These are phyloP conservation scores for Desmodesmus armatus DNA, from an alignment of 139 green algal species.

Conservation along the genomic window DNA sequence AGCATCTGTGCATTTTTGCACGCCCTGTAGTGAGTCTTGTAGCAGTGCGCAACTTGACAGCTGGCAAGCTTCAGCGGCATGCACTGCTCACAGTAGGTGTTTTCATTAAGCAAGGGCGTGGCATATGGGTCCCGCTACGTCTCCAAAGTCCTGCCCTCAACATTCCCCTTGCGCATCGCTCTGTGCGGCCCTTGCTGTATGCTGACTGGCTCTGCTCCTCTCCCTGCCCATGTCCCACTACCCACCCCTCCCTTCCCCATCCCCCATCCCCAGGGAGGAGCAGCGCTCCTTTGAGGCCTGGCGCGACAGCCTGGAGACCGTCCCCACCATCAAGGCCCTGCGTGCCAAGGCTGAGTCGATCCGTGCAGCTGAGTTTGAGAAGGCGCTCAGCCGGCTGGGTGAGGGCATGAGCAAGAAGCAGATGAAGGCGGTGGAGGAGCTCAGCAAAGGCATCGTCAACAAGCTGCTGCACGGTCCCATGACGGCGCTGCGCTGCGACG, in stretches of 20 bases:
- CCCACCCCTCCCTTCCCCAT: slow-evolving; percentile 31
- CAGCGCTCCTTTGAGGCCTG: slow-evolving; percentile 94
- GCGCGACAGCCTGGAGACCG: slow-evolving; percentile 97
- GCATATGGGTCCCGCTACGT: too few relatives aligned
- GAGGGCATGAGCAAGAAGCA: slow-evolving; percentile 98
- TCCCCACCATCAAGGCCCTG: slow-evolving; percentile 99
- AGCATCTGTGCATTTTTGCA: too few relatives aligned
- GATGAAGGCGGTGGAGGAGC: slow-evolving; percentile 95
- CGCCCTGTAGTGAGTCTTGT: too few relatives aligned
- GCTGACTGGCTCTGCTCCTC: neutral
- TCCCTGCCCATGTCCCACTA: too few relatives aligned
- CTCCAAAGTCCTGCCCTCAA: too few relatives aligned
- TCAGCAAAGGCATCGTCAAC: slow-evolving; percentile 96
- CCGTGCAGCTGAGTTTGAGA: slow-evolving; percentile 92
- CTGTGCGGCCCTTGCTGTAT: too few relatives aligned
- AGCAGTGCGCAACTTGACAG: too few relatives aligned
- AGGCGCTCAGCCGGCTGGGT: slow-evolving; percentile 88
- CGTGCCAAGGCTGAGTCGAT: slow-evolving; percentile 95
- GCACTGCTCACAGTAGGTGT: too few relatives aligned
- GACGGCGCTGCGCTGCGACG: slow-evolving; percentile 95
- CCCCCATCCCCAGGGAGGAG: slow-evolving; percentile 88
- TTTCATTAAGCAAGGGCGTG: too few relatives aligned
- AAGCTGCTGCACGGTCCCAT: slow-evolving; percentile 99
- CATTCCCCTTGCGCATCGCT: neutral
- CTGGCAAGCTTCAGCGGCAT: too few relatives aligned